Percentiles rank a stretch among this genome's conserved stretches.
phyloP scores from a whole-genome alignment of 768 basidiomycete genomes.

The Peribolospora baueri region DNA sequence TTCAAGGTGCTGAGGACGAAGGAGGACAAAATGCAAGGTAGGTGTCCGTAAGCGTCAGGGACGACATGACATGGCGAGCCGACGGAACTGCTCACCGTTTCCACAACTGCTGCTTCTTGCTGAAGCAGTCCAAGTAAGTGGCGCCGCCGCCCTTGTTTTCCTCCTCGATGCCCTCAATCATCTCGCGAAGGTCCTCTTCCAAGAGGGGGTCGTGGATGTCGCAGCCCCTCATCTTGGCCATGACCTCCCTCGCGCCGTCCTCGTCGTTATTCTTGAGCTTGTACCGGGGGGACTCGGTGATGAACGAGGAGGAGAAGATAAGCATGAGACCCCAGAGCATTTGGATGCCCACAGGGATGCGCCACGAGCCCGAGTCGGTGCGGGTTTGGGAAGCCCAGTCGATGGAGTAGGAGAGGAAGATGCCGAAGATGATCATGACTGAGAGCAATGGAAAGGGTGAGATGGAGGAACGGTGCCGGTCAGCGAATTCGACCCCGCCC shows the following conservation, averaged over 20 bases:
- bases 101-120: constrained; percentile 39
- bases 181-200: constrained; percentile 35
- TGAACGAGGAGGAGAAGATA: constrained; percentile 30
- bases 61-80: constrained; percentile 17
- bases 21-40: neutral
- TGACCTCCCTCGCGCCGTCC: constrained; percentile 35
- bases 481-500: too few relatives aligned
- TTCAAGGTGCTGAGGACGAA: neutral
- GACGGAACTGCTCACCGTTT: constrained; percentile 28
- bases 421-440: constrained; percentile 20
- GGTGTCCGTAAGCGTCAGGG: neutral
- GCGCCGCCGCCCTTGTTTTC: constrained; percentile 64
- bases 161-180: constrained; percentile 37
- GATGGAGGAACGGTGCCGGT: constrained; percentile 6
- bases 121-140: constrained; percentile 57
- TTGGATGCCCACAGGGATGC: constrained; percentile 38
- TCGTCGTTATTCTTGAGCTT: constrained; percentile 17
- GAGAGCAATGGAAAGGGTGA: neutral
- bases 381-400: constrained; percentile 41
- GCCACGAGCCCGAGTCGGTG: constrained; percentile 40
- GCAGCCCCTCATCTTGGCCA: constrained; percentile 43
- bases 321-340: constrained; percentile 42
- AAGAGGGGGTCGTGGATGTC: constrained; percentile 35
- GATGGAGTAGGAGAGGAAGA: constrained; percentile 46
- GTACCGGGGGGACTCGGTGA: constrained; percentile 48